Evolutionary conservation across 306 rosid species (phyloP).

Genomic region (Casuarina cunninghamiana): DNA sequence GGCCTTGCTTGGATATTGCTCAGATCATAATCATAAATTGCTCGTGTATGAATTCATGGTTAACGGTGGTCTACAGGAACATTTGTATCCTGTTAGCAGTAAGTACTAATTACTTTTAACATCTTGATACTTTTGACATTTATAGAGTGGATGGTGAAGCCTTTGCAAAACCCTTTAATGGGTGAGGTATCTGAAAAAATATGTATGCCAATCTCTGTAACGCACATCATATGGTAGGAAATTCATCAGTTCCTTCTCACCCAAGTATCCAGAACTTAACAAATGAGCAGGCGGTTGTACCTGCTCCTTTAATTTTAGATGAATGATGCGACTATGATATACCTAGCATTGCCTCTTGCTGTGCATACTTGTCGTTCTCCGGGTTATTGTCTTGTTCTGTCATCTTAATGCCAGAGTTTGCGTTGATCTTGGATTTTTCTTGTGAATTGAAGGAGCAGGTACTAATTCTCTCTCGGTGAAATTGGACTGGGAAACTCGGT

Average conservation of each 20-base stretch:
- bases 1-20: conserved; percentile 84
- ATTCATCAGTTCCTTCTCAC: not conserved
- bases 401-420: conserved; percentile 15
- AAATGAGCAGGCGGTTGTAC: no score
- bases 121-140: not conserved
- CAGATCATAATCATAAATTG: conserved; percentile 71
- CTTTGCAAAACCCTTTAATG: not conserved
- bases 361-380: not conserved
- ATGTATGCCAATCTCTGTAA: not conserved
- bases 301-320: not conserved
- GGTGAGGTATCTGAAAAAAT: not conserved
- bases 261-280: not conserved
- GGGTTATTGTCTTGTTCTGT: not conserved
- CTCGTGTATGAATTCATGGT: conserved; percentile 92
- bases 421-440: not conserved
- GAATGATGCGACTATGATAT: not conserved
- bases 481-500: conserved; percentile 85
- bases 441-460: conserved; percentile 37
- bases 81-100: conserved; percentile 79
- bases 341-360: not conserved
- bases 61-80: conserved; percentile 90
- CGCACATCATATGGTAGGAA: not conserved
- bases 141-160: not conserved
- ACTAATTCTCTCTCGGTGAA: conserved; percentile 43
- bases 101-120: conserved; percentile 24